Conservation (phyloP, 148 eudicot species). For the Rhododendron griersonianum region DNA sequence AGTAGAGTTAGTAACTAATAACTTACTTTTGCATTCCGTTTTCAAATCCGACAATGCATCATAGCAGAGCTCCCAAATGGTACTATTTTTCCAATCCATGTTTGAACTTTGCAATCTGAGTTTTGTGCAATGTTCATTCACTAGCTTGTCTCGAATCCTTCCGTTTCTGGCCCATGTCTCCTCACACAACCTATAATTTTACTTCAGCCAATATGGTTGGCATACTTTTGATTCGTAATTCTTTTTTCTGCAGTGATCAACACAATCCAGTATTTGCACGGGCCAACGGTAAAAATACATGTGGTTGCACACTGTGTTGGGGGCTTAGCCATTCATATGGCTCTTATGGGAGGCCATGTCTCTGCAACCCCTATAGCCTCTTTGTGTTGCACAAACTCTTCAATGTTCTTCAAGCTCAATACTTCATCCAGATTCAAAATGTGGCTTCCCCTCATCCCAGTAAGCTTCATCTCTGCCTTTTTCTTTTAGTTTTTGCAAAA, state of each 20-base stretch:
- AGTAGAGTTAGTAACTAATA: neutral
- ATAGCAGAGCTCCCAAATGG: neutral
- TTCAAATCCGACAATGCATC: neutral
- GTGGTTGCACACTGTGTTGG: slow-evolving; percentile 39
- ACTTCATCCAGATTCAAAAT: slow-evolving; percentile 28
- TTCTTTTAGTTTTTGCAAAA: neutral
- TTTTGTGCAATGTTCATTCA: neutral
- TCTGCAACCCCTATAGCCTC: slow-evolving; percentile 28
- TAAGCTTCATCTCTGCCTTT: slow-evolving; percentile 5
- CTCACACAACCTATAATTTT: neutral
- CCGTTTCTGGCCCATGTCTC: neutral
- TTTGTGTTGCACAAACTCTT: slow-evolving; percentile 34
- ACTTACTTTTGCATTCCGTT: neutral
- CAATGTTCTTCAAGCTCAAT: slow-evolving; percentile 36
- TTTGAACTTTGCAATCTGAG: neutral
- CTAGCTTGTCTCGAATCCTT: neutral
- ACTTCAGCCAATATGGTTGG: neutral
- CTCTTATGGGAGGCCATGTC: slow-evolving; percentile 38
- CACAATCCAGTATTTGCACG: slow-evolving; percentile 16
- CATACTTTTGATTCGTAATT: neutral
- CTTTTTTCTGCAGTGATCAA: slow-evolving; percentile 17
- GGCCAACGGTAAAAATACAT: slow-evolving; percentile 22
- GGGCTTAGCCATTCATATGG: slow-evolving; percentile 32
- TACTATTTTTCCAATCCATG: neutral
- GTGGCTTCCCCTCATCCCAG: slow-evolving; percentile 43